Evolutionary conservation across 2,329 filamentous ascomycete species (phyloP).

Genomic region (Metarhizium brunneum): DNA sequence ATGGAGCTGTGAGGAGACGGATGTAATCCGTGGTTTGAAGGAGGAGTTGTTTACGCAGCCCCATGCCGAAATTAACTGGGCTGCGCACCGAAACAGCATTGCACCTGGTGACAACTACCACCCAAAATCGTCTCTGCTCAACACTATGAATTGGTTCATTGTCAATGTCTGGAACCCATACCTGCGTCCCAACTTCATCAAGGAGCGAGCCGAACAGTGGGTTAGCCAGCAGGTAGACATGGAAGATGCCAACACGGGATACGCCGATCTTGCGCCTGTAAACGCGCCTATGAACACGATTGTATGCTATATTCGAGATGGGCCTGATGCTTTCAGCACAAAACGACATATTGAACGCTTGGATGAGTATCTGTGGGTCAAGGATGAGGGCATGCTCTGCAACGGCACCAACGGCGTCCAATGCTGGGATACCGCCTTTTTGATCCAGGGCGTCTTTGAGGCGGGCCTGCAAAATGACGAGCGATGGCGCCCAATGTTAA

Average conservation of each 20-base stretch:
- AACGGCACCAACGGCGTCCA: constrained; percentile 99
- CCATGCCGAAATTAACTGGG: constrained; percentile 71
- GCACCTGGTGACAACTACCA: constrained; percentile 78
- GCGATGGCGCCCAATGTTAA: constrained; percentile 75
- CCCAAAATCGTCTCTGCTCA: constrained; percentile 79
- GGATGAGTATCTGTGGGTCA: constrained; percentile 85
- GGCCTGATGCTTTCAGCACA: constrained; percentile 63
- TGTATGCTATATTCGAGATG: constrained; percentile 75
- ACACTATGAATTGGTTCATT: constrained; percentile 67
- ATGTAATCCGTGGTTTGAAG: constrained; percentile 61
- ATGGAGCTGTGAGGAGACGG: constrained; percentile 69
- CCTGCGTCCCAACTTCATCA: constrained; percentile 56
- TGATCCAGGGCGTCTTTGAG: constrained; percentile 73
- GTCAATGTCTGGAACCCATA: constrained; percentile 75
- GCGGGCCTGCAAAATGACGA: constrained; percentile 69
- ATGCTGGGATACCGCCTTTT: constrained; percentile 90
- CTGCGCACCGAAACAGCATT: constrained; percentile 72
- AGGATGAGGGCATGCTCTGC: constrained; percentile 82
- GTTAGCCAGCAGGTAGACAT: constrained; percentile 75
- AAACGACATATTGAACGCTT: constrained; percentile 71
- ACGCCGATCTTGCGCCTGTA: constrained; percentile 76
- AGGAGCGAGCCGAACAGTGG: constrained; percentile 68
- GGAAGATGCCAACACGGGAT: constrained; percentile 91
- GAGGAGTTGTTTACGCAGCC: constrained; percentile 76
- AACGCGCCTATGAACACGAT: constrained; percentile 88